Base-by-base conservation (phyloP, 257 asterid genomes). In the Forsythia suspensa region DNA sequence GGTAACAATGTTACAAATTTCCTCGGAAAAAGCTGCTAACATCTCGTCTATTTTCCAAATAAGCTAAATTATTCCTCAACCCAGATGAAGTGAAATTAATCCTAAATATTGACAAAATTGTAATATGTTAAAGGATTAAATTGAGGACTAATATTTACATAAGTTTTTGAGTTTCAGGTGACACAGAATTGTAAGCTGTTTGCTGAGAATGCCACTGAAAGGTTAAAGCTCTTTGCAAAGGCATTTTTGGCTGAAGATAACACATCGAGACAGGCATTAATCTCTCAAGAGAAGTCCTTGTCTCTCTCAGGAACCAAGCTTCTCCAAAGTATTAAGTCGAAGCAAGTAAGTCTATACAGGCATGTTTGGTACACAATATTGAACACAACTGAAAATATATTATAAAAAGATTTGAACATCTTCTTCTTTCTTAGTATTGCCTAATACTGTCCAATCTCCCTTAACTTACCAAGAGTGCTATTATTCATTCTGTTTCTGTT, bases 211-310 rank as follows among this genome's bases (percentile, higher is more conserved):
- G 96, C 94, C 70, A 89, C 96, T 0, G 88, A 87, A 80, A 90
- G 97, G 82, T 74, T 92, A 10, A 87, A 87, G 81, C 81, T 91
- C 0, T 81, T 69, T 34, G 69, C 86, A 69, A 90, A 90, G 82
- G 96, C 97, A 0, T 94, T 92, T 71, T 69, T 89, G 29, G 91
- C 94, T 6, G 88, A 90, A 80, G 94, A 91, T 80, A 87, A 78
- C 75, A 52, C 71, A 39, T 66, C 82, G 76, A 82, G 92, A n/a
- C 84, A 77, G 80, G 86, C 86, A 44, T 74, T 85, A 20, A 80
- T 94, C 38, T 88, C 86, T 68, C 96, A 91, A 81, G 91, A 94
- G 74, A 91, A 90, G 77, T 79, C 85, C 34, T 71, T 92, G 70
- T 84, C 86, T 59, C 71, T 59, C 42, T 41, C 88, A 21, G 94